Base-by-base conservation (phyloP, 495 filamentous ascomycete species). In the Penicillium paradoxum region DNA sequence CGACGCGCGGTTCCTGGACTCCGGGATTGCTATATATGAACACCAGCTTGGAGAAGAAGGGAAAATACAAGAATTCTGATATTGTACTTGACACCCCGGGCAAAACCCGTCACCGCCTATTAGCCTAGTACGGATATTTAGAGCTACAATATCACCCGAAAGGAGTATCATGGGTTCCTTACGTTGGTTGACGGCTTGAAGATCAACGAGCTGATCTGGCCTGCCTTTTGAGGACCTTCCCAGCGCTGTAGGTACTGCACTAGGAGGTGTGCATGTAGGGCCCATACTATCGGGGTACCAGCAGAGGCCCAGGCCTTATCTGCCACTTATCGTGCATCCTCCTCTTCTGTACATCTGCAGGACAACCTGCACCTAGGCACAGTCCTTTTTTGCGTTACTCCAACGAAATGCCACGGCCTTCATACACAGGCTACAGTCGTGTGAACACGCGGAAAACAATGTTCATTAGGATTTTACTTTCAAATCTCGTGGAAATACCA, bases 351-450 rank as follows among this genome's bases (percentile, higher is more conserved):
- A 48, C 24, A 14, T 19, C 42, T 43, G 38, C 7, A 27, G 24
- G 24, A 7, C 3, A 3, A 27, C 7, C 3, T 7, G 3, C 7
- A 27, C 24, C 3, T 27, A 27, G 24, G 24, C 7, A 27, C 3
- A n/a, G n/a, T n/a, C n/a, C n/a, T n/a, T 47, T 41, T 49, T 32
- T 42, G 25, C 17, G 25, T 48, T 41, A 54, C 51, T 54, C 36
- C 15, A 50, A 32, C 40, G n/a, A 54, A 54, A 42, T 54, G 44
- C 43, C 36, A 54, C 51, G 51, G 15, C 51, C 44, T 22, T n/a
- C 27, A 45, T n/a, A 9, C 19, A 29, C 17, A 50, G 18, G 11
- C 21, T 37, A 38, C 33, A 48, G 6, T 11, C n/a, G 13, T 48
- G 17, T 8, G 25, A 9, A 18, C 18, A 38, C 37, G 19, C 13